Evolutionary conservation across 225 moss, liverwort and hornwort genomes (phyloP).

Genomic region (Sphagnum tenellum): DNA sequence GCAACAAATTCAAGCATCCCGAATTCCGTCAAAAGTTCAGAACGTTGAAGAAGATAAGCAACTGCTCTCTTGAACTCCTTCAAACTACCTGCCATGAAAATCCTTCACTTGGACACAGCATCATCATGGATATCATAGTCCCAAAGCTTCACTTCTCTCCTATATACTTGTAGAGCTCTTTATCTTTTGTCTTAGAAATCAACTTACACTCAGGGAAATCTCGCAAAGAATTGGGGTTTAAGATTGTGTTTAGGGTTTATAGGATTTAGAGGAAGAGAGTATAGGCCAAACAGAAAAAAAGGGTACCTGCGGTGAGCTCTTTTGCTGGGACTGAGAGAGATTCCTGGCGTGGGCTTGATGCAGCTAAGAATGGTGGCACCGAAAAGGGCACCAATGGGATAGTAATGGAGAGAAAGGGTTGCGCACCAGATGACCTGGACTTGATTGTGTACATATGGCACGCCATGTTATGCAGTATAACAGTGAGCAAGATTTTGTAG

Average conservation of each 20-base stretch:
- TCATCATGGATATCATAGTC: too few relatives aligned
- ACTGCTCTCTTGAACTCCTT: constrained; percentile 85
- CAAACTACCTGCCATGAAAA: constrained; percentile 54
- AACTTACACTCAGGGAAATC: background rate
- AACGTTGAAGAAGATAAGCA: constrained; percentile 74
- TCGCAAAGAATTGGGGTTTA: background rate
- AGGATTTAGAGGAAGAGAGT: too few relatives aligned
- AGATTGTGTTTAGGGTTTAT: too few relatives aligned
- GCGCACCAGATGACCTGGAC: constrained; percentile 48
- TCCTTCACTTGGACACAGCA: too few relatives aligned
- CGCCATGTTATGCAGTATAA: constrained; percentile 83
- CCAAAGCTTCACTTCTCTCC: too few relatives aligned
- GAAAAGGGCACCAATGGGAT: constrained; percentile 78
- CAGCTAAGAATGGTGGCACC: constrained; percentile 63
- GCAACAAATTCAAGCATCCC: constrained; percentile 94
- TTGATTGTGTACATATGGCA: constrained; percentile 65
- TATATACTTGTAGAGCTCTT: too few relatives aligned
- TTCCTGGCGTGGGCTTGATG: constrained; percentile 29
- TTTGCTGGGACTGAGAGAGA: constrained; percentile 30
- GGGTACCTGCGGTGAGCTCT: constrained; percentile 49
- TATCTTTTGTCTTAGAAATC: too few relatives aligned
- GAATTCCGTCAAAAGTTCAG: constrained; percentile 69
- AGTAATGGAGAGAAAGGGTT: constrained; percentile 70
- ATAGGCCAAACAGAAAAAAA: background rate
- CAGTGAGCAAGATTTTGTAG: constrained; percentile 79